A percentile compares a stretch with the other conserved stretches of the same genome.
Conservation (phyloP, 2,329 filamentous ascomycete genomes). For the Diplodia seriata region DNA sequence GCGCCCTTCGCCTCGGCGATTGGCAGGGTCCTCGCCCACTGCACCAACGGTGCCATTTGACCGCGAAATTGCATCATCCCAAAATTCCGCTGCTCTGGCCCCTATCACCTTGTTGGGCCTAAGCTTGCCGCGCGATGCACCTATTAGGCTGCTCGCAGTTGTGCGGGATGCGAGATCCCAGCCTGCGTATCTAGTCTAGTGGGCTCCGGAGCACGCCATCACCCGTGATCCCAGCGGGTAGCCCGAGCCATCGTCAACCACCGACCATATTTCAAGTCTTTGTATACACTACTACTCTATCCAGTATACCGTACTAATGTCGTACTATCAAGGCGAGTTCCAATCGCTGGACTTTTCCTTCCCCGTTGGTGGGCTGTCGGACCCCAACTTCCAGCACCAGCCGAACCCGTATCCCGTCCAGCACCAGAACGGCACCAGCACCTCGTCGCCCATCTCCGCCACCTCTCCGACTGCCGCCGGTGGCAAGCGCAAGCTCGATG, state of each 20-base stretch:
- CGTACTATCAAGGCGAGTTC: conserved; percentile 50
- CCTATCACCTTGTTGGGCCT: conserved; percentile 23
- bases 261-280: conserved; percentile 31
- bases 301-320: conserved; percentile 30
- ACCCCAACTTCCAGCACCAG: conserved; percentile 41
- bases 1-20: conserved; percentile 32
- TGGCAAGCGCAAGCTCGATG: conserved; percentile 57
- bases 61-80: conserved; percentile 30
- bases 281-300: conserved; percentile 25
- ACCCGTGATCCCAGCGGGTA: conserved; percentile 35
- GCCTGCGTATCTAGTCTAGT: conserved; percentile 27
- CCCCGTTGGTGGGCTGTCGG: conserved; percentile 42
- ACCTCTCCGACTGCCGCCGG: conserved; percentile 37
- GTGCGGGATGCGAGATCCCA: conserved; percentile 32
- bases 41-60: conserved; percentile 26
- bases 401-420: conserved; percentile 39
- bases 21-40: conserved; percentile 24
- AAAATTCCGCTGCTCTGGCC: conserved; percentile 26
- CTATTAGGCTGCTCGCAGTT: conserved; percentile 28
- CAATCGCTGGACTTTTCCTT: conserved; percentile 57
- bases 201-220: conserved; percentile 48
- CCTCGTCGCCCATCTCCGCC: conserved; percentile 43
- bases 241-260: conserved; percentile 25
- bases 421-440: conserved; percentile 39
- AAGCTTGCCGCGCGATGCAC: conserved; percentile 31